phyloP scores from a whole-genome alignment of 495 filamentous ascomycete species.

The Penicillium diatomitis region DNA sequence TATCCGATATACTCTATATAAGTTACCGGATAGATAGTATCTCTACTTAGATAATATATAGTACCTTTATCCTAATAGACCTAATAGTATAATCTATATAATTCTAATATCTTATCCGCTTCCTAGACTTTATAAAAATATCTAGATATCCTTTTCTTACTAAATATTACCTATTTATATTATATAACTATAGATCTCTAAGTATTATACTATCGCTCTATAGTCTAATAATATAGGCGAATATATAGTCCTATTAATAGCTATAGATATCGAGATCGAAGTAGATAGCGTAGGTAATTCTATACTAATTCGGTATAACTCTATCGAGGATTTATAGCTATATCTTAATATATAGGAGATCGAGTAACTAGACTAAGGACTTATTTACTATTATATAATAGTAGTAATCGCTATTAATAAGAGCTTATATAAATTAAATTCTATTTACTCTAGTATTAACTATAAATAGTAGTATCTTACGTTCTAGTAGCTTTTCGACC shows the following conservation, averaged over 20 bases:
- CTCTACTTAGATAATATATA: neutral
- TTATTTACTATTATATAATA: too few species aligned
- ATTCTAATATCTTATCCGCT: neutral
- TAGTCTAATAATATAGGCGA: conserved; percentile 1
- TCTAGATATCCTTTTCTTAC: neutral
- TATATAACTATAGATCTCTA: conserved; percentile 1
- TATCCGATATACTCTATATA: neutral
- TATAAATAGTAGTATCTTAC: too few species aligned
- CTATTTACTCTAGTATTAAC: too few species aligned
- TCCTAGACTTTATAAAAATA: too few species aligned
- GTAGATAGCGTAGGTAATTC: neutral
- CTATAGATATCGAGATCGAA: neutral
- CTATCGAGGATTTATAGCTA: too few species aligned
- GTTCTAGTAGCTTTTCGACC: neutral
- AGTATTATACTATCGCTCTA: neutral
- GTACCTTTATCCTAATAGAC: neutral
- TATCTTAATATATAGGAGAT: too few species aligned
- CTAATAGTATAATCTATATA: neutral
- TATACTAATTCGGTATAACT: neutral
- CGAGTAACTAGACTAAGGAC: too few species aligned
- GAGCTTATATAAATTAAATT: too few species aligned
- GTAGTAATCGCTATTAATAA: too few species aligned
- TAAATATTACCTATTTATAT: neutral
- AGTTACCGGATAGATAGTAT: neutral
- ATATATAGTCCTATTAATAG: neutral